Base-by-base conservation (phyloP, 1,284 basidiomycete species). In the Pholiota adiposa region DNA sequence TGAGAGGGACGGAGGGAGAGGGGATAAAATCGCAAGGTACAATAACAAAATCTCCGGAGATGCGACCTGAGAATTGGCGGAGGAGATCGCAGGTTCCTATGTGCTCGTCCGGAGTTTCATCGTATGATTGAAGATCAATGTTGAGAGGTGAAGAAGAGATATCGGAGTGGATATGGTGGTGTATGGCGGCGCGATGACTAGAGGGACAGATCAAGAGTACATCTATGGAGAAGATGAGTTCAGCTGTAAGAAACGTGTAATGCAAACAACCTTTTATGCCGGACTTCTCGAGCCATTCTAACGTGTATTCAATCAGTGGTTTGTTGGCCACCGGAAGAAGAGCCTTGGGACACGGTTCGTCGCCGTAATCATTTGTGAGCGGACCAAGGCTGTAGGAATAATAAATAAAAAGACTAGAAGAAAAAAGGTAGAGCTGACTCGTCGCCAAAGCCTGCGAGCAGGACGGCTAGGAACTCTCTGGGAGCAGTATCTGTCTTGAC, bases 1-100 rank as follows among this genome's bases (percentile, higher is more conserved):
- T 83, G 19, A 98, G 82, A 5, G 90, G 80, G 25, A 97, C 81
- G 0, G 84, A 77, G 0, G 87, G 79, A 0, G 93, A 90, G 9
- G 94, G 88, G 18, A 95, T 83, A 56, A 97, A 90, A 74, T 98
- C 96, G 73, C 94, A 97, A 1, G 96, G 92, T 1, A 97, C 82
- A n/a, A 98, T 74, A 41, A 97, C 84, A 73, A 97, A 95, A 74
- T 97, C 96, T 68, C 87, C 83, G 58, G 82, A 78, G 60, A 93
- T 92, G 51, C 87, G 85, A 51, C 69, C 74, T 2, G 89, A 79
- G 69, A 93, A 90, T 69, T 90, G 85, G 43, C 84, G 80, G 56
- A 94, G 81, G 36, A 93, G 78, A 27, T 83, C 79, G 63, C 88
- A 89, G 2, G 92, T 92, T 43, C 91, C 92, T 3, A 80, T 79